These are phyloP conservation scores for Eucalyptus curtisii DNA, from an alignment of 345 rosid species.

Conservation along the genomic window DNA sequence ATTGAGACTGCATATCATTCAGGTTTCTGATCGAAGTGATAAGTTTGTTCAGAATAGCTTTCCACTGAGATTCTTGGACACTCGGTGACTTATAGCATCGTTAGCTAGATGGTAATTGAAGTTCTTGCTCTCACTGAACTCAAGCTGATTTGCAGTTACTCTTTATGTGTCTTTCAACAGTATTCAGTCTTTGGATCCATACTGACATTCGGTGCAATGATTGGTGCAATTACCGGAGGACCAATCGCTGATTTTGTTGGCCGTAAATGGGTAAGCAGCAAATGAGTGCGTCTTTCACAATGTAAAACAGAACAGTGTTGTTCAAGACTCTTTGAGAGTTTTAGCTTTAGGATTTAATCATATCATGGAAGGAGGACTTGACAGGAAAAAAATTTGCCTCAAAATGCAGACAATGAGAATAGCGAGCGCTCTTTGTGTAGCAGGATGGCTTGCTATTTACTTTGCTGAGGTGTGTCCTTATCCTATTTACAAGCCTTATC, in stretches of 20 bases:
- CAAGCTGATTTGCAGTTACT: neutral
- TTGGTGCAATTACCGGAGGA: conserved; percentile 86
- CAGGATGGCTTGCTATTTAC: conserved; percentile 83
- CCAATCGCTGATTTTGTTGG: conserved; percentile 69
- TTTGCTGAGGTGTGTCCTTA: conserved; percentile 53
- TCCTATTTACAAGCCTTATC: neutral
- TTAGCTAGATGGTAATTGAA: neutral
- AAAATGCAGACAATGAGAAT: conserved; percentile 66
- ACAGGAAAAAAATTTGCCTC: neutral
- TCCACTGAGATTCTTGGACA: neutral
- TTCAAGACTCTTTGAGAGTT: neutral
- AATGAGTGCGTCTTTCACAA: neutral
- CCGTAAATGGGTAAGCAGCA: conserved; percentile 62
- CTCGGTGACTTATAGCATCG: neutral
- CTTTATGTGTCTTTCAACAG: conserved; percentile 20
- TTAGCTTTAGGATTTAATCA: neutral
- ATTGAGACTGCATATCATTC: neutral
- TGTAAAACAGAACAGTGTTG: neutral
- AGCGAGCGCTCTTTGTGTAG: conserved; percentile 45
- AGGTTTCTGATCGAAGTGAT: neutral
- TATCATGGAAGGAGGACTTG: neutral
- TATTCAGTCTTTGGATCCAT: conserved; percentile 81
- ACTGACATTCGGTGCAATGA: conserved; percentile 87
- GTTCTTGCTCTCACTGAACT: neutral
- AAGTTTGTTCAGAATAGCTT: neutral